A percentile compares a stretch with the other conserved stretches of the same genome.
Evolutionary conservation across 1,284 basidiomycete species (phyloP).

Genomic region (Cerrena zonata): DNA sequence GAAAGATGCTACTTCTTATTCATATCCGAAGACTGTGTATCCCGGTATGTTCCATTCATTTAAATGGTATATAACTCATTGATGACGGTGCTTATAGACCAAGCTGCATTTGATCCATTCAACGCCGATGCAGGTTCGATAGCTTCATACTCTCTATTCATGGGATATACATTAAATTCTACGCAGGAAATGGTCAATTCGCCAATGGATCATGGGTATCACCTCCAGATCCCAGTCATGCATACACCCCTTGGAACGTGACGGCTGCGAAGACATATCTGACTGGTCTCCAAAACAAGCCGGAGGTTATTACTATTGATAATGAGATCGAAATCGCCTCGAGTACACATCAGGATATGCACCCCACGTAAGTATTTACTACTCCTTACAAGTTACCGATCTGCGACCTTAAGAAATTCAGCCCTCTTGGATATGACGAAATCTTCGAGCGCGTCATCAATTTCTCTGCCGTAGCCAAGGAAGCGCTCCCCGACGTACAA

Average conservation of each 20-base stretch:
- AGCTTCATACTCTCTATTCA: too few species aligned
- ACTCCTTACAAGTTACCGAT: too few species aligned
- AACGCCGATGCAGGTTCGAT: constrained; percentile 34
- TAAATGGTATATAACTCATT: not conserved
- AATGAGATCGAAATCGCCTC: constrained; percentile 51
- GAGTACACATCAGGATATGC: constrained; percentile 49
- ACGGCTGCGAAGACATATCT: constrained; percentile 39
- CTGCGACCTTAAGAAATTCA: not conserved
- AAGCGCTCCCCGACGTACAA: constrained; percentile 36
- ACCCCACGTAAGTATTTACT: constrained; percentile 28
- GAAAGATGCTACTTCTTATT: constrained; percentile 45
- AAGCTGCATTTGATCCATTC: constrained; percentile 39
- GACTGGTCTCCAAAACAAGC: constrained; percentile 38
- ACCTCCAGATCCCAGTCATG: constrained; percentile 31
- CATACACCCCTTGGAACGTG: constrained; percentile 43
- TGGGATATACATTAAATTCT: not conserved
- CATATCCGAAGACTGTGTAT: constrained; percentile 38
- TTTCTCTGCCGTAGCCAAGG: constrained; percentile 37
- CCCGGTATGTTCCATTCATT: constrained; percentile 28
- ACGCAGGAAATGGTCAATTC: constrained; percentile 32
- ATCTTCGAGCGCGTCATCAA: constrained; percentile 41
- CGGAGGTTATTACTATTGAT: constrained; percentile 41
- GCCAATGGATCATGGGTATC: constrained; percentile 39
- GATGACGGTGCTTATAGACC: constrained; percentile 26
- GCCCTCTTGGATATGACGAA: constrained; percentile 41